Percentiles rank a stretch among this genome's conserved stretches.
Evolutionary conservation across 73 alveolate genomes (phyloP).

Genomic region (Blepharisma japonicum): DNA sequence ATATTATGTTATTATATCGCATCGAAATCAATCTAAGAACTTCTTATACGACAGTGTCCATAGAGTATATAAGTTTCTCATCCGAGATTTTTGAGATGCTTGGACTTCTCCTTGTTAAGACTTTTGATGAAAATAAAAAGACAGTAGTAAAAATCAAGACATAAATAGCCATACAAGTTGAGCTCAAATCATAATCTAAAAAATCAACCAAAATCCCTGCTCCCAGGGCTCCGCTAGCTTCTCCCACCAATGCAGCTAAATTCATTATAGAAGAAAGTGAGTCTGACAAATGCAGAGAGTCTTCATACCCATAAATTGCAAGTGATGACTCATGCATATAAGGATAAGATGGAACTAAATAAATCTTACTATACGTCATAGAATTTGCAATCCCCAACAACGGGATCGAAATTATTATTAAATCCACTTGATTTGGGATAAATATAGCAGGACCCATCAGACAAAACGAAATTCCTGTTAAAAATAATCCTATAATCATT

Average conservation of each 20-base stretch:
- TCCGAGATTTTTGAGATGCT: no score
- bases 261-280: not conserved
- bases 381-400: not conserved
- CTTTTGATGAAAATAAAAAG: no score
- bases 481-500: not conserved
- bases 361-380: not conserved
- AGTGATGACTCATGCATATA: not conserved
- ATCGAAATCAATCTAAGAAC: no score
- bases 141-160: no score
- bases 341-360: slow-evolving; percentile 9
- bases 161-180: no score
- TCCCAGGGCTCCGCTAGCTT: not conserved
- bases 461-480: not conserved
- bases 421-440: slow-evolving; percentile 1
- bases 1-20: no score
- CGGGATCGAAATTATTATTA: not conserved
- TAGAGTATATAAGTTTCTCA: no score
- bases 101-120: no score
- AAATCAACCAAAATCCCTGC: no score
- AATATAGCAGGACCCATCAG: not conserved
- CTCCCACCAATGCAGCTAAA: not conserved
- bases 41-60: no score
- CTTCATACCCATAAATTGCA: not conserved
- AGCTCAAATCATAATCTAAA: no score
- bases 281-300: not conserved